Base-by-base conservation (phyloP, 192 early-diverging fungal genomes). In the Oehlia diaphana region DNA sequence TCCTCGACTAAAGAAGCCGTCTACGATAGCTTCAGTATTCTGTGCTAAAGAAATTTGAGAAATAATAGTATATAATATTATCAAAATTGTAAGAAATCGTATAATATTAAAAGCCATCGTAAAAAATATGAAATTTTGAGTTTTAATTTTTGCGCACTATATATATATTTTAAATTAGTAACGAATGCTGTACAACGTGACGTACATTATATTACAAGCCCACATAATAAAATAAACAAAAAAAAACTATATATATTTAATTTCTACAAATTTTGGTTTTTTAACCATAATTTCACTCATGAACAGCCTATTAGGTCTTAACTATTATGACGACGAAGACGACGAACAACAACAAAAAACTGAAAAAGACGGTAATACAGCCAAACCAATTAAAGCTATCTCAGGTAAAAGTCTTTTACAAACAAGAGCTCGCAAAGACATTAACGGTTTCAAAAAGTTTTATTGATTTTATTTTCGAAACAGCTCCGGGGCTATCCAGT, bases 1-100 rank as follows among this genome's bases (percentile, higher is more conserved):
- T 71, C 89, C 85, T 16, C 83, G 81, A 62, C 82, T 87, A 74
- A 94, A 93, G 79, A 95, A 92, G 16, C 84, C 82, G 39, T 88
- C 85, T 8, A 92, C 84, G 37, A 82, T 79, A 16, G 13, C 26
- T 50, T 78, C 65, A 19, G 47, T 47, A 5, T 67, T 8, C 5
- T 63, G 44, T 2, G 37, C 37, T 3, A 70, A 44, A 44, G 35
- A 44, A 70, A 44, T 16, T 39, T 42, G 13, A 70, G 21, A 44
- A 44, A 70, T 21, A 21, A 42, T 42, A 7, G 44, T n/a, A n/a
- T 39, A 70, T 70, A 47, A 10, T 70, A 70, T 70, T 70, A 70
- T 70, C 8, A 16, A 3, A 19, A 21, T 58, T 58, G 53, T 21
- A 58, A 58, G 21, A 58, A 58, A 58, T 39, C 44, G 39, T 66